Evolutionary conservation across 2,329 filamentous ascomycete genomes (phyloP).

Genomic region (Catunica adiposa): DNA sequence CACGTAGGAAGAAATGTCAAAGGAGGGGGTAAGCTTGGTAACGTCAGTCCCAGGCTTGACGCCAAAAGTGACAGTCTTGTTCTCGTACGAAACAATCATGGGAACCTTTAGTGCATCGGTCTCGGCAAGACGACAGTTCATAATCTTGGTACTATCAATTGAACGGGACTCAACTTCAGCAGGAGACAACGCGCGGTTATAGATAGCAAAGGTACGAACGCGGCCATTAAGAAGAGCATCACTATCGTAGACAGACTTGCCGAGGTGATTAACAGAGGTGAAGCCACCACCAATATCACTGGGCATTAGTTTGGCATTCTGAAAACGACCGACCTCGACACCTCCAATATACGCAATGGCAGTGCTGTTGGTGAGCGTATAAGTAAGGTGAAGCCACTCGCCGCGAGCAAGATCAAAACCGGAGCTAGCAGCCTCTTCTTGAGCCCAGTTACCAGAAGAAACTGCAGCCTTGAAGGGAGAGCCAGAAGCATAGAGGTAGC

Average conservation of each 20-base stretch:
- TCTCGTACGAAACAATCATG: constrained; percentile 15
- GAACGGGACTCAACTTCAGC: constrained; percentile 14
- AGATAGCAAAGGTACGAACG: constrained; percentile 17
- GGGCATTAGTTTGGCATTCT: constrained; percentile 12
- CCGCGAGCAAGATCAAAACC: constrained; percentile 15
- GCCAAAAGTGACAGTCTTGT: constrained; percentile 15
- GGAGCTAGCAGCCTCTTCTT: constrained; percentile 15
- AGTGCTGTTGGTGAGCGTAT: constrained; percentile 15
- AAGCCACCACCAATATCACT: constrained; percentile 16
- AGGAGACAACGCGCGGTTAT: constrained; percentile 16
- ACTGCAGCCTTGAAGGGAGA: constrained; percentile 17
- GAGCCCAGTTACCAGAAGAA: constrained; percentile 15
- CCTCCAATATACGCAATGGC: constrained; percentile 22
- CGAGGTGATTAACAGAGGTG: constrained; percentile 17
- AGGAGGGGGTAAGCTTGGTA: constrained; percentile 15
- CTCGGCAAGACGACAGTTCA: constrained; percentile 14
- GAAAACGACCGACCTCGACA: constrained; percentile 16
- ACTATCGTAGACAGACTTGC: constrained; percentile 16
- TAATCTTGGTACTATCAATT: constrained; percentile 10
- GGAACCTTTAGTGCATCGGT: constrained; percentile 14
- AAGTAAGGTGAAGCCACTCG: constrained; percentile 17
- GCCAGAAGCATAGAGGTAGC: constrained; percentile 18
- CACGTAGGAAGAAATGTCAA: constrained; percentile 15
- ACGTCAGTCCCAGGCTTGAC: constrained; percentile 16
- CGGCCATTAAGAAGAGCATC: constrained; percentile 17